Percentiles rank a stretch among this genome's conserved stretches.
Evolutionary conservation across 176 grass and related monocot species (phyloP).

Genomic region (Triticum urartu): DNA sequence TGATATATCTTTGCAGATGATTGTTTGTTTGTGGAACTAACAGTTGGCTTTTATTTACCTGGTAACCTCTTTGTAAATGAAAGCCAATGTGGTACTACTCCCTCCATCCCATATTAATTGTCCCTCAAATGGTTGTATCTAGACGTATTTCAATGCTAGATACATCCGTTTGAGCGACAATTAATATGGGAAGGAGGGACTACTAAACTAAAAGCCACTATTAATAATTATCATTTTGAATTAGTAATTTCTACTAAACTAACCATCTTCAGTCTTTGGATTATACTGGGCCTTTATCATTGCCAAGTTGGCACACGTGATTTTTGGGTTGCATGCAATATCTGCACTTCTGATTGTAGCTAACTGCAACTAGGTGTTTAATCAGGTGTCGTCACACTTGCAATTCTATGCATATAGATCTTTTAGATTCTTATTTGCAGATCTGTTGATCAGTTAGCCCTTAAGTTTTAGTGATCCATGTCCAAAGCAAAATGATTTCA

Average conservation of each 20-base stretch:
- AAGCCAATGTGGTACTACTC: neutral
- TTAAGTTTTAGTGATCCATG: neutral
- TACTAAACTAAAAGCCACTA: too few relatives aligned
- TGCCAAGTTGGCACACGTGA: neutral
- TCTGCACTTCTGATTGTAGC: slow-evolving; percentile 18
- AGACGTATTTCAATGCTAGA: too few relatives aligned
- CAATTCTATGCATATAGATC: neutral
- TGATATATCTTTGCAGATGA: neutral
- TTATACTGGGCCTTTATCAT: neutral
- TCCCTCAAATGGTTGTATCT: too few relatives aligned
- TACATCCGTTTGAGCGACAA: too few relatives aligned
- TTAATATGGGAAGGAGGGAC: too few relatives aligned
- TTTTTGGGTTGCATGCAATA: neutral
- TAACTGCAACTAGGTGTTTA: neutral
- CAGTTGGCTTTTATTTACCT: too few relatives aligned
- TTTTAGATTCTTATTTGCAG: slow-evolving; percentile 7
- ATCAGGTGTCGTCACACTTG: neutral
- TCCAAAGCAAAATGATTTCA: slow-evolving; percentile 23
- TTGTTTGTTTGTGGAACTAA: neutral
- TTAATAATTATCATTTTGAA: neutral
- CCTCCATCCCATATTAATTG: too few relatives aligned
- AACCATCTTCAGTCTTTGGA: neutral
- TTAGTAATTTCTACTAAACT: neutral
- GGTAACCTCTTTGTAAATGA: too few relatives aligned
- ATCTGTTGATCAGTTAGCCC: neutral